Base-by-base conservation (phyloP, 2,329 filamentous ascomycete species). In the Nothophaeocryptopus gaeumannii region DNA sequence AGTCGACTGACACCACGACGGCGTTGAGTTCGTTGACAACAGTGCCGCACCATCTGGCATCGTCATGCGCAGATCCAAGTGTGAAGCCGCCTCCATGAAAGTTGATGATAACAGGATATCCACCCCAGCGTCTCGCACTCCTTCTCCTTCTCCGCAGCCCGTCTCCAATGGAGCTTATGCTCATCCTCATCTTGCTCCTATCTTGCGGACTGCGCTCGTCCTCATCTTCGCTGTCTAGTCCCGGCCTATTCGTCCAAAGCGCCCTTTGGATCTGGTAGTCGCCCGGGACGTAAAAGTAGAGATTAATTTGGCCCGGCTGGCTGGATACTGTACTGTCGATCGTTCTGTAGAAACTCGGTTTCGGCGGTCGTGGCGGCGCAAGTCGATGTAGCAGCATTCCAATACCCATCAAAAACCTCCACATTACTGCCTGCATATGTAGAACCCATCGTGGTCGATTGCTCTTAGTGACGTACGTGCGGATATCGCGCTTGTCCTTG, bases 311-410 rank as follows among this genome's bases (percentile, higher is more conserved):
- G 37, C 76, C 75, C 45, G 70, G 67, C 36, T 67, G 64, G 4
- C 68, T 73, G 34, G 70, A 75, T 43, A 74, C 67, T 51, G 72
- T 78, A 50, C 76, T 76, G 20, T 74, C 67, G 30, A 88, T 76
- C 13, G 73, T 73, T 38, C 75, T 77, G 39, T 74, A 74, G 69
- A 88, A 88, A 29, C 75, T 69, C 2, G 83, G 83, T 30, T 70
- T 72, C 1, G 82, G 81, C 5, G 84, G 82, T 42, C 78, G 74
- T 5, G 84, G 83, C 36, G 76, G 70, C 1, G 83, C 79, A 51
- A 84, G 70, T 47, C 77, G 78, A 64, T 89, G 85, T 34, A 88
- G 71, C 52, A 78, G 73, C 83, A 88, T 87, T 62, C 84, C 85
- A 49, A 87, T 76, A 50, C 75, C 75, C 79, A 87, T 86, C 36